A percentile compares a stretch with the other conserved stretches of the same genome.
Evolutionary conservation across 108 stramenopile genomes (phyloP).

Genomic region (Nannochloropsis oceanica): DNA sequence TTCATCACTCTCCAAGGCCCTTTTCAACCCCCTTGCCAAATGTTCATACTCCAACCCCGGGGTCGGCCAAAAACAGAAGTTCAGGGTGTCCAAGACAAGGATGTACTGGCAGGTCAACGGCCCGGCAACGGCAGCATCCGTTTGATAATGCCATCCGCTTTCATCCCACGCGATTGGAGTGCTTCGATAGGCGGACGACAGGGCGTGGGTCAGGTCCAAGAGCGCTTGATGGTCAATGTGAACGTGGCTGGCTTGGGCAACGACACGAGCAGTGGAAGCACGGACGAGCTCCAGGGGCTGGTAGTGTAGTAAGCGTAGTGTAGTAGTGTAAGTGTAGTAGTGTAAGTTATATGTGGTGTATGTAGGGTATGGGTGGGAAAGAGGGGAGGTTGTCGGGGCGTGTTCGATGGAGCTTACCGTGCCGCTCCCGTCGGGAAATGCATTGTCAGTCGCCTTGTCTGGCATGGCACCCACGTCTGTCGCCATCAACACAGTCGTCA

Average conservation of each 20-base stretch:
- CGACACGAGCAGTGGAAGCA: background rate
- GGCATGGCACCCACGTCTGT: too few species aligned
- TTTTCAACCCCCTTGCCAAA: constrained; percentile 29
- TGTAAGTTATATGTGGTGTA: background rate
- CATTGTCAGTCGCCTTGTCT: too few species aligned
- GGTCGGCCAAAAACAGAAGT: constrained; percentile 47
- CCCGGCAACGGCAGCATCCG: constrained; percentile 13
- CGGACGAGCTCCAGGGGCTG: background rate
- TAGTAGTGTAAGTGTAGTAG: background rate
- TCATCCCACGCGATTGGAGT: background rate
- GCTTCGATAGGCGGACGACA: background rate
- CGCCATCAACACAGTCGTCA: too few species aligned
- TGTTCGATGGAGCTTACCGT: too few species aligned
- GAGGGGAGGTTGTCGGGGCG: too few species aligned
- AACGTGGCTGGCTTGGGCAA: background rate
- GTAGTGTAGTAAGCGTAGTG: background rate
- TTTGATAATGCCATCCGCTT: constrained; percentile 14
- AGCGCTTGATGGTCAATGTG: background rate
- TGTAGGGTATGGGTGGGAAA: too few species aligned
- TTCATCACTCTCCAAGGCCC: constrained; percentile 15
- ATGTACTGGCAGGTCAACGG: constrained; percentile 38
- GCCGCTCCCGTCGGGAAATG: too few species aligned
- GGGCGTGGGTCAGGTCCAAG: background rate
- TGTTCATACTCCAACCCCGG: constrained; percentile 41
- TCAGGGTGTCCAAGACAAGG: constrained; percentile 38